A percentile compares a stretch with the other conserved stretches of the same genome.
These are phyloP conservation scores for Nigrograna mackinnonii DNA, from an alignment of 2,329 filamentous ascomycete genomes.

Conservation along the genomic window DNA sequence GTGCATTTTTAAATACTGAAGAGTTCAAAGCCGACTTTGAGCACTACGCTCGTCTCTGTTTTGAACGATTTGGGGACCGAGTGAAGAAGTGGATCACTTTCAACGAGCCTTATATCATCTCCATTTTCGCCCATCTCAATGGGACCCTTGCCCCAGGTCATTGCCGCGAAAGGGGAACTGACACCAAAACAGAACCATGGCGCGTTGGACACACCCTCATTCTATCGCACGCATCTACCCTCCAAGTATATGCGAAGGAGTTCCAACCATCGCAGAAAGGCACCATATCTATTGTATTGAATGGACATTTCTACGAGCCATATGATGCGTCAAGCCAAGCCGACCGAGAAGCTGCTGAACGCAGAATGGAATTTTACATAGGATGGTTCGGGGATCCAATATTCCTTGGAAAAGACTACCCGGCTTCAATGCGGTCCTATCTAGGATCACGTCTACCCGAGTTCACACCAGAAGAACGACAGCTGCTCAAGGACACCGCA, in stretches of 20 bases:
- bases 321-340: slow-evolving; percentile 24
- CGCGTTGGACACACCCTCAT: slow-evolving; percentile 44
- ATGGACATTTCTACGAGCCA: slow-evolving; percentile 49
- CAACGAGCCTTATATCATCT: slow-evolving; percentile 54
- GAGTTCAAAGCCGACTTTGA: slow-evolving; percentile 24
- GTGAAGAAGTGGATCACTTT: slow-evolving; percentile 47
- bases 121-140: slow-evolving; percentile 50
- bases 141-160: slow-evolving; percentile 6
- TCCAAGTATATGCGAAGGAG: slow-evolving; percentile 45
- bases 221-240: slow-evolving; percentile 51
- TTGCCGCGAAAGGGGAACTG: slow-evolving; percentile 5
- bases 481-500: slow-evolving; percentile 37
- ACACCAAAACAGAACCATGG: slow-evolving; percentile 11
- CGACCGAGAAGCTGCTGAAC: slow-evolving; percentile 16
- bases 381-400: slow-evolving; percentile 44
- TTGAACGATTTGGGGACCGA: slow-evolving; percentile 41
- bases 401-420: slow-evolving; percentile 38
- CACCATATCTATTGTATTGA: slow-evolving; percentile 46
- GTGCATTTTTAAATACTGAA: slow-evolving; percentile 18
- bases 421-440: slow-evolving; percentile 9
- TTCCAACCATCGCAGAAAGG: slow-evolving; percentile 45
- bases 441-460: background rate
- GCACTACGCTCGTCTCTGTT: slow-evolving; percentile 42
- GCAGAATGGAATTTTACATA: slow-evolving; percentile 45
- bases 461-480: background rate